Evolutionary conservation across 345 rosid species (phyloP).

Genomic region (Mallotus nudiflorus): DNA sequence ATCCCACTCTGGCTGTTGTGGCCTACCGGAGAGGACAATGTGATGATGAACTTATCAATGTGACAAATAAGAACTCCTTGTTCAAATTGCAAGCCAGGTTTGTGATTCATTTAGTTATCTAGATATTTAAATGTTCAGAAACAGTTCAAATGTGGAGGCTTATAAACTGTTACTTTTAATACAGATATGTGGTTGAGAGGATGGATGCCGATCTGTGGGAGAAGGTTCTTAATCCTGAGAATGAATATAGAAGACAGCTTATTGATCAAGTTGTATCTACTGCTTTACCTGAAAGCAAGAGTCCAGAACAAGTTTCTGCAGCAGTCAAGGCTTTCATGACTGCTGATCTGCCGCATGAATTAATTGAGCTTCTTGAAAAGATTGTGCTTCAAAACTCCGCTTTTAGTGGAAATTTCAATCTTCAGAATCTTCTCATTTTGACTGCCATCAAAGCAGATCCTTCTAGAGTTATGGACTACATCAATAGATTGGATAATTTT

Average conservation of each 20-base stretch:
- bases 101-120: constrained; percentile 20
- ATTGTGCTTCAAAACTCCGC: constrained; percentile 97
- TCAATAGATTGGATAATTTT: constrained; percentile 91
- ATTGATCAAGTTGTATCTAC: constrained; percentile 98
- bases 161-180: constrained; percentile 25
- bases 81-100: constrained; percentile 98
- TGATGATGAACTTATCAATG: constrained; percentile 94
- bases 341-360: constrained; percentile 78
- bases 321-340: constrained; percentile 88
- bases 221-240: constrained; percentile 85
- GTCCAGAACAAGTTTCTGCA: constrained; percentile 83
- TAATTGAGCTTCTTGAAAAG: constrained; percentile 89
- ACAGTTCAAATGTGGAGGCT: constrained; percentile 16
- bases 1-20: constrained; percentile 97
- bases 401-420: constrained; percentile 94
- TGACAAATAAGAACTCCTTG: constrained; percentile 93
- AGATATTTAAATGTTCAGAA: neutral
- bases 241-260: constrained; percentile 84
- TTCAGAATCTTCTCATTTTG: constrained; percentile 94
- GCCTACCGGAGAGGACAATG: constrained; percentile 98
- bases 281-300: constrained; percentile 91
- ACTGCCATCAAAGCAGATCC: constrained; percentile 98
- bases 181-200: constrained; percentile 97
- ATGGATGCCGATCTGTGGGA: constrained; percentile 99
- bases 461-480: constrained; percentile 94